These are phyloP conservation scores for Calonectria hawksworthii DNA, from an alignment of 2,329 filamentous ascomycete species.

Conservation along the genomic window DNA sequence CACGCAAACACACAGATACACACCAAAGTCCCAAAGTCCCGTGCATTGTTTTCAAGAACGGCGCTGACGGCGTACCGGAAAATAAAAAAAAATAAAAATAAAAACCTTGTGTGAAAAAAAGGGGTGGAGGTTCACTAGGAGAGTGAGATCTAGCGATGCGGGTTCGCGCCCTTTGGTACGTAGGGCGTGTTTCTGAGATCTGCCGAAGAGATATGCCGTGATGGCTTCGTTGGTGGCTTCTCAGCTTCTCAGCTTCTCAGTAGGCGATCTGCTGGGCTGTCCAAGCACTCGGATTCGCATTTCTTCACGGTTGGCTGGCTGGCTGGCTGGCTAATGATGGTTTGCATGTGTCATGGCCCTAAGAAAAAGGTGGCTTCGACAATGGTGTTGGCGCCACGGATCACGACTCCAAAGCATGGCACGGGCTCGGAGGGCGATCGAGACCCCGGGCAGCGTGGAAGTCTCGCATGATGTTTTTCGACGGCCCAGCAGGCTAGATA, in stretches of 20 bases:
- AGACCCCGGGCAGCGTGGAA: neutral
- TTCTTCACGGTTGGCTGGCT: neutral
- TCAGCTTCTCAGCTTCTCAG: neutral
- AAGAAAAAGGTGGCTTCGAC: neutral
- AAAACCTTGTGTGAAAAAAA: neutral
- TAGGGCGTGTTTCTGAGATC: neutral
- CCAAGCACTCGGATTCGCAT: neutral
- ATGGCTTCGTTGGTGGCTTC: neutral
- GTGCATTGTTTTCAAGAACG: neutral
- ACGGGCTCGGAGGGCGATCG: neutral
- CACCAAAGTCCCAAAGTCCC: neutral
- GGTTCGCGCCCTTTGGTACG: neutral
- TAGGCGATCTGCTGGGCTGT: neutral
- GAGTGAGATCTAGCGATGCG: neutral
- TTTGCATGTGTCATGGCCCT: constrained; percentile 1
- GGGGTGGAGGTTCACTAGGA: neutral
- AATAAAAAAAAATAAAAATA: constrained; percentile 6
- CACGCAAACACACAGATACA: constrained; percentile 4
- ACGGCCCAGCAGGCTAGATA: neutral
- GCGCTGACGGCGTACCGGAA: neutral
- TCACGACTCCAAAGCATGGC: neutral
- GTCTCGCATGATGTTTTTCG: neutral
- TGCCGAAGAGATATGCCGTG: neutral
- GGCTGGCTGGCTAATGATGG: neutral
- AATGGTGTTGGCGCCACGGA: neutral